These are phyloP conservation scores for Avicennia marina DNA, from an alignment of 257 asterid species.

Conservation along the genomic window DNA sequence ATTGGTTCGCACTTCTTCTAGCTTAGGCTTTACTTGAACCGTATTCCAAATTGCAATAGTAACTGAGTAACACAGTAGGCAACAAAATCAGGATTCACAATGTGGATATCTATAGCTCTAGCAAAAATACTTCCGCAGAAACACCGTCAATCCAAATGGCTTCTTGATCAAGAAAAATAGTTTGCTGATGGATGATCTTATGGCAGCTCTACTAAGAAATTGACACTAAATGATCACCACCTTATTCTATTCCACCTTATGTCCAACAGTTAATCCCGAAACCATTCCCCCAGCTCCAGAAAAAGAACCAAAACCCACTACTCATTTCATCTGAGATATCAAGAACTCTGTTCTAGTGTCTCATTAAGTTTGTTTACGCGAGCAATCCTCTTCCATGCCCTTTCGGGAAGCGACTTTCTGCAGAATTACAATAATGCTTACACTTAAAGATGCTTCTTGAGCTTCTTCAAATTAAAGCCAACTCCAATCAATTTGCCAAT, in stretches of 20 bases:
- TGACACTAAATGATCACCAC: slow-evolving; percentile 26
- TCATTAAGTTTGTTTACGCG: slow-evolving; percentile 14
- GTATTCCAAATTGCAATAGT: slow-evolving; percentile 9
- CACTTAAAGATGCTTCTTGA: slow-evolving; percentile 17
- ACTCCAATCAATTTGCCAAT: slow-evolving; percentile 20
- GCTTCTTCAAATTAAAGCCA: slow-evolving; percentile 29
- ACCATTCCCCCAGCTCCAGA: slow-evolving; percentile 25
- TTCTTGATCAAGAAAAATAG: slow-evolving; percentile 13
- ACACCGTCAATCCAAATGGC: slow-evolving; percentile 14
- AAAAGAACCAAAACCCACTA: slow-evolving; percentile 12
- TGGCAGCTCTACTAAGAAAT: slow-evolving; percentile 17
- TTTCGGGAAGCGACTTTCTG: slow-evolving; percentile 10
- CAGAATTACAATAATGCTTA: slow-evolving; percentile 23
- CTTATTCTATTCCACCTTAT: slow-evolving; percentile 26
- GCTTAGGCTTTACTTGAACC: slow-evolving; percentile 4
- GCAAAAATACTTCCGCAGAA: slow-evolving; percentile 14
- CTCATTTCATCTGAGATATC: slow-evolving; percentile 12
- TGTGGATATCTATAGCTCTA: slow-evolving; percentile 8
- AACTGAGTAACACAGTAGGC: not conserved
- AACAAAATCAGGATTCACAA: not conserved
- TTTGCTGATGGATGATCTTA: slow-evolving; percentile 14
- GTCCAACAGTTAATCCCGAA: slow-evolving; percentile 22
- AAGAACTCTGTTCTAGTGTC: not conserved
- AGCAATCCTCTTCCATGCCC: slow-evolving; percentile 44
- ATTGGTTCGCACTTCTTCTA: slow-evolving; percentile 11